Evolutionary conservation across 306 rosid genomes (phyloP).

Genomic region (Albizia julibrissin): DNA sequence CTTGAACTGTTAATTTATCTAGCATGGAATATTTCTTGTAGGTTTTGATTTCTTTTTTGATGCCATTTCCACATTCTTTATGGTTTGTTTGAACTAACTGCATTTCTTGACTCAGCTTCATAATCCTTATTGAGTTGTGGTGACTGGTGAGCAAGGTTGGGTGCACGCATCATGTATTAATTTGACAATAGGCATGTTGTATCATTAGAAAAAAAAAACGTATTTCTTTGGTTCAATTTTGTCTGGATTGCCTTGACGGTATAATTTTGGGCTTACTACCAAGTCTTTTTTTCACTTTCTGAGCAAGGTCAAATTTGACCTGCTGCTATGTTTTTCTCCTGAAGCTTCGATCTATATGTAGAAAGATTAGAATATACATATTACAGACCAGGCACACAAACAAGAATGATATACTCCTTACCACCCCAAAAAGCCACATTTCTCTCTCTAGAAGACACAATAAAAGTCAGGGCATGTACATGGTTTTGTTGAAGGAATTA

Average conservation of each 20-base stretch:
- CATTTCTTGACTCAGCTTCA: conserved; percentile 17
- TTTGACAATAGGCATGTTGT: conserved; percentile 1
- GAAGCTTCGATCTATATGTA: neutral
- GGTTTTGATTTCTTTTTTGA: neutral
- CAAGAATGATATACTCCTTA: neutral
- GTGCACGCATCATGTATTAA: neutral
- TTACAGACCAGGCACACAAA: neutral
- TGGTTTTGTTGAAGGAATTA: neutral
- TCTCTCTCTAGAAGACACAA: neutral
- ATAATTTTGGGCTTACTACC: neutral
- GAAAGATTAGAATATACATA: neutral
- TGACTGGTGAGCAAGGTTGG: neutral
- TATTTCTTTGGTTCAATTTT: neutral
- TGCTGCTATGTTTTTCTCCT: neutral
- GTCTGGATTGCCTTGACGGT: neutral
- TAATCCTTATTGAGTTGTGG: neutral
- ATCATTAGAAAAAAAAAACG: neutral
- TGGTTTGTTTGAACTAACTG: conserved; percentile 23
- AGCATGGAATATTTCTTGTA: conserved; percentile 3
- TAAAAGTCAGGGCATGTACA: neutral
- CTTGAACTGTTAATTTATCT: conserved; percentile 18
- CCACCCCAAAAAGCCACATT: neutral
- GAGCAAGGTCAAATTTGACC: neutral
- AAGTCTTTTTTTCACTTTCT: conserved; percentile 7
- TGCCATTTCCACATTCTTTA: conserved; percentile 13